Evolutionary conservation across 2,329 filamentous ascomycete genomes (phyloP).

Genomic region (Furcasterigmium furcatum): DNA sequence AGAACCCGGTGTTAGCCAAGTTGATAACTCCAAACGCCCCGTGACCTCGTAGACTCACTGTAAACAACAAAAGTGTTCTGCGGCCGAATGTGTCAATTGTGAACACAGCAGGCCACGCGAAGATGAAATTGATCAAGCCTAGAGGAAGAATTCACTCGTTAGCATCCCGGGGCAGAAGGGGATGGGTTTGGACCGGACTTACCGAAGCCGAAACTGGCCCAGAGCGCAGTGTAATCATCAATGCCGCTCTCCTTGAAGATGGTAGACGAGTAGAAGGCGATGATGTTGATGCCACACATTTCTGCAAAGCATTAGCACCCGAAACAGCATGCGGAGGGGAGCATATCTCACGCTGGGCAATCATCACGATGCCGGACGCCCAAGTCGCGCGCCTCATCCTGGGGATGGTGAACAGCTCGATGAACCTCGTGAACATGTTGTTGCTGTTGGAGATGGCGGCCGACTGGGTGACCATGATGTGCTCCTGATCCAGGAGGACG

Average conservation of each 20-base stretch:
- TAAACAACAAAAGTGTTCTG: slow-evolving; percentile 58
- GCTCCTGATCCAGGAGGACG: slow-evolving; percentile 31
- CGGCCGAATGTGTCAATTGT: slow-evolving; percentile 67
- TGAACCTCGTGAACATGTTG: slow-evolving; percentile 38
- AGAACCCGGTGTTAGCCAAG: too few species aligned
- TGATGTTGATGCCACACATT: slow-evolving; percentile 36
- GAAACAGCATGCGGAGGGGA: slow-evolving; percentile 41
- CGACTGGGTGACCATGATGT: not conserved
- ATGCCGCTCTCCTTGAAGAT: slow-evolving; percentile 44
- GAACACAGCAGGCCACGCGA: slow-evolving; percentile 64
- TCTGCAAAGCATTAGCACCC: too few species aligned
- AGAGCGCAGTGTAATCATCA: slow-evolving; percentile 34
- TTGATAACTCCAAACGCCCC: too few species aligned
- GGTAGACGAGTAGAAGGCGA: slow-evolving; percentile 44
- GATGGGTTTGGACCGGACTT: too few species aligned
- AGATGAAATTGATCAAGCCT: slow-evolving; percentile 53
- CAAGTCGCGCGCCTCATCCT: slow-evolving; percentile 59
- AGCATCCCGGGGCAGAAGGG: too few species aligned
- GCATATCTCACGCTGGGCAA: slow-evolving; percentile 56
- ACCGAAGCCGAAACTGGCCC: slow-evolving; percentile 56
- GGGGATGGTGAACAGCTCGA: slow-evolving; percentile 56
- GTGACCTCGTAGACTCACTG: too few species aligned
- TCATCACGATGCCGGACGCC: slow-evolving; percentile 68
- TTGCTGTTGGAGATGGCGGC: not conserved
- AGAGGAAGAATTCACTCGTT: too few species aligned